phyloP scores from a whole-genome alignment of 257 asterid genomes.

The Przewalskia tangutica region DNA sequence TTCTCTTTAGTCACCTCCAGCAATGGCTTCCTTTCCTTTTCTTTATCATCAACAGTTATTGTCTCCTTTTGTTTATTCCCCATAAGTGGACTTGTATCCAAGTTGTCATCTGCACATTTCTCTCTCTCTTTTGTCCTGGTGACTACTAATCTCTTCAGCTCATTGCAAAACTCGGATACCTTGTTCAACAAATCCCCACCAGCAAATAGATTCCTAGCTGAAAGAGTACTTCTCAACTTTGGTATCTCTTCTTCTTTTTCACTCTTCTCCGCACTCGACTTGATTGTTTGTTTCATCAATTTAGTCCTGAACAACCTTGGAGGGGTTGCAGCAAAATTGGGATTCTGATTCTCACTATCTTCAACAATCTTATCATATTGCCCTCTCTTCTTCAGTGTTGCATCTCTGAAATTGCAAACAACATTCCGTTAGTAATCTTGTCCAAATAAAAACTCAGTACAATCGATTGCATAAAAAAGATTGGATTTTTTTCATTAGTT shows the following conservation, averaged over 20 bases:
- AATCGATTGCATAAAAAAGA: neutral
- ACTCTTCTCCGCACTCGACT: conserved; percentile 53
- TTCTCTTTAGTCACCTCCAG: conserved; percentile 36
- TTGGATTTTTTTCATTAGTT: neutral
- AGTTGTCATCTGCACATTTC: conserved; percentile 16
- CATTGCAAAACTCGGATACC: conserved; percentile 82
- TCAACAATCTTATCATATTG: conserved; percentile 20
- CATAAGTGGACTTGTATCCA: conserved; percentile 3
- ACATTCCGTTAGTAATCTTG: neutral
- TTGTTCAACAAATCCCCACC: conserved; percentile 75
- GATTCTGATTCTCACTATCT: conserved; percentile 70
- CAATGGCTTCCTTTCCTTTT: conserved; percentile 69
- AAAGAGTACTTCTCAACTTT: conserved; percentile 66
- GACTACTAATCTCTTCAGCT: conserved; percentile 60
- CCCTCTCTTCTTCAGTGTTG: conserved; percentile 68
- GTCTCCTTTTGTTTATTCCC: conserved; percentile 18
- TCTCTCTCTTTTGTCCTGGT: conserved; percentile 41
- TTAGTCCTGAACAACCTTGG: conserved; percentile 20
- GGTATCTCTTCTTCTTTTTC: conserved; percentile 39
- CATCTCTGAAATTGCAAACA: conserved; percentile 46
- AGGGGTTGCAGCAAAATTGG: conserved; percentile 53
- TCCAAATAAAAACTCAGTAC: neutral
- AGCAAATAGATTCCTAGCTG: conserved; percentile 73
- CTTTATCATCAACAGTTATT: conserved; percentile 20
- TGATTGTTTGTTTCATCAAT: conserved; percentile 39